These are phyloP conservation scores for Nannochloropsis salina DNA, from an alignment of 108 stramenopile species.

Conservation along the genomic window DNA sequence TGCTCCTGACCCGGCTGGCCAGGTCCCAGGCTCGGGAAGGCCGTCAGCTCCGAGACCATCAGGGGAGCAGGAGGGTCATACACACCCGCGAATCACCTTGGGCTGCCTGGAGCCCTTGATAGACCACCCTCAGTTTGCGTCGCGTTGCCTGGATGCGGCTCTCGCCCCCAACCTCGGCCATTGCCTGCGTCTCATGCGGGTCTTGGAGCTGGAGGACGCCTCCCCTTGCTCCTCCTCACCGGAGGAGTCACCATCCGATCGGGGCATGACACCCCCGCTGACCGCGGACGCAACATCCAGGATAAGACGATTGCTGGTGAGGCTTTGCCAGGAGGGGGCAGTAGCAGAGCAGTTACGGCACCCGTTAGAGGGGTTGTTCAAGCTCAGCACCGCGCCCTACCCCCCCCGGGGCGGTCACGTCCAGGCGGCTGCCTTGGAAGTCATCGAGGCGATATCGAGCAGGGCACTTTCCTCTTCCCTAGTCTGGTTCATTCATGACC, in stretches of 20 bases:
- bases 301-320: conserved; percentile 66
- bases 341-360: conserved; percentile 85
- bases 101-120: conserved; percentile 32
- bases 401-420: conserved; percentile 74
- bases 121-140: conserved; percentile 59
- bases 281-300: conserved; percentile 63
- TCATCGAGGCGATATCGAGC: conserved; percentile 72
- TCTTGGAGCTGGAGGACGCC: conserved; percentile 84
- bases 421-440: conserved; percentile 69
- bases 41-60: conserved; percentile 30
- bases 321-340: conserved; percentile 66
- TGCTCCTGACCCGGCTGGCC: conserved; percentile 20
- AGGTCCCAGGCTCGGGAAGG: conserved; percentile 26
- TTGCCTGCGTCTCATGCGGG: conserved; percentile 79
- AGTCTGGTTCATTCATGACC: conserved; percentile 82
- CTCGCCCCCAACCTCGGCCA: conserved; percentile 89
- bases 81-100: conserved; percentile 27
- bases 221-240: conserved; percentile 25
- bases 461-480: conserved; percentile 69
- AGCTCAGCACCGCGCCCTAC: conserved; percentile 76
- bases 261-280: neutral
- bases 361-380: conserved; percentile 81
- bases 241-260: neutral
- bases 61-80: conserved; percentile 41
- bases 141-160: conserved; percentile 83